Base-by-base conservation (phyloP, 495 filamentous ascomycete genomes). In the Podospora bellae-mahoneyi region DNA sequence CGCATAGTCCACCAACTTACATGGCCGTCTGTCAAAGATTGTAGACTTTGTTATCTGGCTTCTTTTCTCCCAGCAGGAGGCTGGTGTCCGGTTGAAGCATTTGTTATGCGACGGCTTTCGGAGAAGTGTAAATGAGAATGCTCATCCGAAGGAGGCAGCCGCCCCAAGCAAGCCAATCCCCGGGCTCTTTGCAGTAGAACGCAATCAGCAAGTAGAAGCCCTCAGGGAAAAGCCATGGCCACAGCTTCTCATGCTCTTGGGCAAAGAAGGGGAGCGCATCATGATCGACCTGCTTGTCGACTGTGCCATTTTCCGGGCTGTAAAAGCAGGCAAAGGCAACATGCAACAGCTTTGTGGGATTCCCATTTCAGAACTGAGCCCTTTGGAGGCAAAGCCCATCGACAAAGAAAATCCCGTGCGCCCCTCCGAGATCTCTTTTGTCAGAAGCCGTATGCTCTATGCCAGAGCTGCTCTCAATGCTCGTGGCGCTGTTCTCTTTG, bases 401-500 rank as follows among this genome's bases (percentile, higher is more conserved):
- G 10, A 69, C 54, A 62, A 63, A 72, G 64, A 71, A 66, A 57
- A 44, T 3, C 64, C 34, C 23, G 26, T 61, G 60, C 78, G 78
- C 6, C 86, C 83, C 4, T 88, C 87, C 27, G 84, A 84, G 56
- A 93, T 98, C 66, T 76, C 79, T 1, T 94, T 99, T 75, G 86
- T 93, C 20, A 89, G 93, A 66, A 91, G 87, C 73, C 86, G 92
- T 5, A 96, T 97, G 85, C 83, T 97, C 44, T 97, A 97, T 77
- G 90, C 92, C 23, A 86, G 86, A 66, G 84, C 91, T 54, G 83
- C 86, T 18, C 78, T 91, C 9, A 94, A 90, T 73, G 79, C 85
- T 5, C 87, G 87, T 73, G 88, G 90, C 5, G 74, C 83, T 30
- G 85, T 94, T 9, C 75, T 84, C 5, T 91, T 91, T 80, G 94